These are phyloP conservation scores for Ogataea glucozyma DNA, from an alignment of 805 yeast genomes.

Conservation along the genomic window DNA sequence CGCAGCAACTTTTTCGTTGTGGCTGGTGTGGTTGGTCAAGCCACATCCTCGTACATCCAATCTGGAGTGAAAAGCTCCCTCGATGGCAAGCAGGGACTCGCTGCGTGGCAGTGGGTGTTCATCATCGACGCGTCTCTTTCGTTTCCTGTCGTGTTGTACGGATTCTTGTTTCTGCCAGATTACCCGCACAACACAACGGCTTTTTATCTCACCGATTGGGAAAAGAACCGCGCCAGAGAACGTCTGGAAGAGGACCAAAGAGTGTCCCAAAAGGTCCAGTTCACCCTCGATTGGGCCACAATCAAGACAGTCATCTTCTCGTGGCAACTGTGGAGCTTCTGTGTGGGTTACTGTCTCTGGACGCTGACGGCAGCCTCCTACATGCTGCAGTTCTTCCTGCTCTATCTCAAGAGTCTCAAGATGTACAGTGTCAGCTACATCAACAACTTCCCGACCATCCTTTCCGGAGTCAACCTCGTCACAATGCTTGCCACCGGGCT, in stretches of 20 bases:
- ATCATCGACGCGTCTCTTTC: slow-evolving; percentile 65
- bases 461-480: slow-evolving; percentile 51
- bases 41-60: slow-evolving; percentile 64
- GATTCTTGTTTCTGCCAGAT: slow-evolving; percentile 62
- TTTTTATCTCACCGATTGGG: slow-evolving; percentile 23
- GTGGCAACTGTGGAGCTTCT: slow-evolving; percentile 45
- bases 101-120: slow-evolving; percentile 76
- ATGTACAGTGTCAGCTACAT: slow-evolving; percentile 44
- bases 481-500: slow-evolving; percentile 42
- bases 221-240: slow-evolving; percentile 25
- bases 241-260: slow-evolving; percentile 38
- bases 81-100: slow-evolving; percentile 52
- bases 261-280: slow-evolving; percentile 30
- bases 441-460: slow-evolving; percentile 57
- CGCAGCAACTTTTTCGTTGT: slow-evolving; percentile 61
- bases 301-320: slow-evolving; percentile 40
- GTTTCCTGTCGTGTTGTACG: slow-evolving; percentile 57
- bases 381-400: slow-evolving; percentile 28
- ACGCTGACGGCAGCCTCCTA: slow-evolving; percentile 29
- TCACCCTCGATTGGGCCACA: slow-evolving; percentile 44
- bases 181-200: slow-evolving; percentile 32
- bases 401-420: slow-evolving; percentile 47
- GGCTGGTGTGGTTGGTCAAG: slow-evolving; percentile 62
- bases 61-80: slow-evolving; percentile 51
- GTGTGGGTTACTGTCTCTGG: slow-evolving; percentile 30